Base-by-base conservation (phyloP, 441 rosid genomes). In the Eutrema salsugineum region DNA sequence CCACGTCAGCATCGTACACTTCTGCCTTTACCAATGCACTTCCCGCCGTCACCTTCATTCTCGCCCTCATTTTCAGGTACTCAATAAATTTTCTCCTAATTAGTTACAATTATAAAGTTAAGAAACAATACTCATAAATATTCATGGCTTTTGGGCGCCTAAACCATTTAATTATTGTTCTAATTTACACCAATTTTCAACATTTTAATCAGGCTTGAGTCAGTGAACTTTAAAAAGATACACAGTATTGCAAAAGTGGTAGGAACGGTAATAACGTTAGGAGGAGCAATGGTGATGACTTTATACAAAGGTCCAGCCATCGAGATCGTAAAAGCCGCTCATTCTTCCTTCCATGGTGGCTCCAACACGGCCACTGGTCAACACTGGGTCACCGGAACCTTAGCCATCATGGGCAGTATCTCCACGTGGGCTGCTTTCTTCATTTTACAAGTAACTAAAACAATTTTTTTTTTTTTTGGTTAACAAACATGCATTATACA, bases 41-140 rank as follows among this genome's bases (percentile, higher is more conserved):
- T 54, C 97, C 97, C 3, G 97, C 98, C 73, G 66, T 94, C 44
- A 94, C 98, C 47, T 94, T 94, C 71, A 66, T 89, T 14, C 64
- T 94, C 82, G 97, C 98, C 48, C 75, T 91, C 59, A 80, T 88
- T 78, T 90, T 94, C 88, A 85, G 98, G 97, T 91, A 40, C n/a
- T 47, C 36, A 50, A 10, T 16, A 17, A 8, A 8, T 35, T 11
- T 17, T 56, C 14, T 33, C 2, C 28, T 35, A 1, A 10, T 17
- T 33, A 56, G 38, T 15, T 30, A 5, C n/a, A 49, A 24, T 51
- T n/a, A n/a, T n/a, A n/a, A n/a, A n/a, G n/a, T n/a, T n/a, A 12
- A 3, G 1, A 28, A 30, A 28, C 6, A 24, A 28, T 24, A 50
- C 24, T 12, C 12, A 50, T 11, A 30, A 15, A 32, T 36, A 44